These are phyloP conservation scores for Malus fusca DNA, from an alignment of 306 rosid genomes.

Conservation along the genomic window DNA sequence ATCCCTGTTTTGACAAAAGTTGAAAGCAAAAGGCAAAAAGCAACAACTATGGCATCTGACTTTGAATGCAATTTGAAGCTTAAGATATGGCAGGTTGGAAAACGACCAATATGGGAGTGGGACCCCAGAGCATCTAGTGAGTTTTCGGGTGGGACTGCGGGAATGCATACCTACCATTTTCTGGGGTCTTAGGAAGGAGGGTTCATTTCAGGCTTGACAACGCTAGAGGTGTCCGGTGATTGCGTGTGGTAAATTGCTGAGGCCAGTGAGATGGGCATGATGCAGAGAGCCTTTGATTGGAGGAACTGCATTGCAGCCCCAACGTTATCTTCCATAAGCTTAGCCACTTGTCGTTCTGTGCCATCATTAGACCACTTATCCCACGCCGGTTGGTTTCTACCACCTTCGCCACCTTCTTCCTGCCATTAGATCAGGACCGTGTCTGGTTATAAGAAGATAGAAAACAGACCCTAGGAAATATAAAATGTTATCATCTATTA, in stretches of 20 bases:
- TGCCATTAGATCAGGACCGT: constrained; percentile 13
- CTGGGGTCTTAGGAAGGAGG: constrained; percentile 58
- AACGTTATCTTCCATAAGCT: constrained; percentile 93
- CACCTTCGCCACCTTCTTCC: constrained; percentile 82
- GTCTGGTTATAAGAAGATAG: not conserved
- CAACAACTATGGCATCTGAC: constrained; percentile 77
- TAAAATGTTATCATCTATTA: constrained; percentile 17
- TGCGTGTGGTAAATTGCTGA: constrained; percentile 88
- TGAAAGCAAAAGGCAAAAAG: constrained; percentile 39
- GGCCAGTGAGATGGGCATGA: constrained; percentile 91
- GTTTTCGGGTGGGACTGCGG: constrained; percentile 23
- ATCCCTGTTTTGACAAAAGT: constrained; percentile 56
- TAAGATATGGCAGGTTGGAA: constrained; percentile 40
- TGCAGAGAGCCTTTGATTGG: constrained; percentile 90
- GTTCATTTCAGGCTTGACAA: constrained; percentile 70
- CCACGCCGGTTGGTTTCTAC: constrained; percentile 89
- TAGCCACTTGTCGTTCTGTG: constrained; percentile 80
- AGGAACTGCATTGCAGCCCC: constrained; percentile 96
- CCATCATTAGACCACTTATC: constrained; percentile 94
- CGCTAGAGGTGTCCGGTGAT: constrained; percentile 64
- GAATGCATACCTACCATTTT: constrained; percentile 10
- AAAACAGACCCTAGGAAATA: not conserved
- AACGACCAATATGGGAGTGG: constrained; percentile 34
- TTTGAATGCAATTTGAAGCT: constrained; percentile 71
- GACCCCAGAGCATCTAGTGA: constrained; percentile 36